A percentile compares a stretch with the other conserved stretches of the same genome.
Conservation (phyloP, 2,329 filamentous ascomycete genomes). For the Aspergillus viridinutans region DNA sequence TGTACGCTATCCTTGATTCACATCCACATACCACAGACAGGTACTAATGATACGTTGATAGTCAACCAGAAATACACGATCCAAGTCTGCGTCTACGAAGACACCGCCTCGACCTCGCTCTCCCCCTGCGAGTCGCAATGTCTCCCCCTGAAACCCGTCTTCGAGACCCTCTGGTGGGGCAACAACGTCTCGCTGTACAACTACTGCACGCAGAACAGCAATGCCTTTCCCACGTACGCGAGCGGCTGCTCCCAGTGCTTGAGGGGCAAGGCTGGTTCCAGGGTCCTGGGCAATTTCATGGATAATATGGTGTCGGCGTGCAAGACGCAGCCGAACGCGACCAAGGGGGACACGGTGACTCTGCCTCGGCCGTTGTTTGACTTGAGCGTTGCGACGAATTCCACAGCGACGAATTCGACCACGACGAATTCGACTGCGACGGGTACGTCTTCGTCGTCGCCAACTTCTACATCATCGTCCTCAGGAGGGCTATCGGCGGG, state of each 20-base stretch:
- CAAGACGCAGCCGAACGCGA: background rate
- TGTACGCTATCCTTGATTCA: background rate
- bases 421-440: background rate
- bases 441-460: background rate
- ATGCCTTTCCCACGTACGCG: background rate
- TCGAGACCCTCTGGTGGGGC: background rate
- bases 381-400: background rate
- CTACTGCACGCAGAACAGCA: background rate
- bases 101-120: background rate
- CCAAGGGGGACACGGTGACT: constrained; percentile 2
- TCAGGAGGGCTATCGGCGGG: background rate
- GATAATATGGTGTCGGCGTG: background rate
- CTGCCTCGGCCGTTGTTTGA: background rate
- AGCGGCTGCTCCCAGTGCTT: background rate
- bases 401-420: background rate
- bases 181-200: background rate
- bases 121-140: background rate
- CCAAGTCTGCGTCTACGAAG: background rate
- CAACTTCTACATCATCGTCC: background rate
- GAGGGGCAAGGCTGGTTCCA: background rate
- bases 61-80: constrained; percentile 3
- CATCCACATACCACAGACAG: no score
- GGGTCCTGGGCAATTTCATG: constrained; percentile 1
- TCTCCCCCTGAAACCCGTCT: background rate
- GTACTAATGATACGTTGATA: background rate